Base-by-base conservation (phyloP, 2,329 filamentous ascomycete genomes). In the Penicillium sp. region DNA sequence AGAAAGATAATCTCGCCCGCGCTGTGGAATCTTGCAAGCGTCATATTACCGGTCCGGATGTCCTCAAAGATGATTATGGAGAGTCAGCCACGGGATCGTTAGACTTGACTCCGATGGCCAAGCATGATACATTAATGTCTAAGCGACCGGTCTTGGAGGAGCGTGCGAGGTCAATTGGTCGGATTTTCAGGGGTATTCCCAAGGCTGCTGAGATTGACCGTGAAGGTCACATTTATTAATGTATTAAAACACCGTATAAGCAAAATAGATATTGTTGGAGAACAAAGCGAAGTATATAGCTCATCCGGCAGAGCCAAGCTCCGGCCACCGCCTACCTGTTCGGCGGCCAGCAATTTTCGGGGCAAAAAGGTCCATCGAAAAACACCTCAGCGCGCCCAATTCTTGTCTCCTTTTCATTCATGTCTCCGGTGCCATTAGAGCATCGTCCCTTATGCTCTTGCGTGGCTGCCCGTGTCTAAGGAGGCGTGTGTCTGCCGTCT, bases 41-140 rank as follows among this genome's bases (percentile, higher is more conserved):
- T 64, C 89, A 96, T 67, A 88, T 96, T 47, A 86, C 86, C 55
- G 87, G 83, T 57, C 78, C 96, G 7, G 90, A 95, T 48, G 95
- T 91, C 69, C 96, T 93, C 88, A 92, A 88, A 68, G 90, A 96
- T 68, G 75, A 79, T 50, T 75, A 80, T 40, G 75, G 63, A 11
- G 47, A 50, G 12, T 61, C 65, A 22, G 53, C 49, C 17, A 48
- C 61, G 35, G 60, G 58, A 17, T 61, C 71, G 57, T 48, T 70
- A 40, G 64, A 70, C 55, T 56, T 73, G 51, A 72, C 69, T 4
- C 67, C 68, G 7, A 53, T 54, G 2, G 57, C 62, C 14, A 62
- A 62, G 52, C 66, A 57, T 33, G 61, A 68, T 36, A 62, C 61
- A 35, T 42, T 70, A 7, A 40, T 70, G 36, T 61, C 64, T 6